Evolutionary conservation across 1,139 yeast genomes (phyloP).

Genomic region (Yamadazyma kanchanaburiensis): DNA sequence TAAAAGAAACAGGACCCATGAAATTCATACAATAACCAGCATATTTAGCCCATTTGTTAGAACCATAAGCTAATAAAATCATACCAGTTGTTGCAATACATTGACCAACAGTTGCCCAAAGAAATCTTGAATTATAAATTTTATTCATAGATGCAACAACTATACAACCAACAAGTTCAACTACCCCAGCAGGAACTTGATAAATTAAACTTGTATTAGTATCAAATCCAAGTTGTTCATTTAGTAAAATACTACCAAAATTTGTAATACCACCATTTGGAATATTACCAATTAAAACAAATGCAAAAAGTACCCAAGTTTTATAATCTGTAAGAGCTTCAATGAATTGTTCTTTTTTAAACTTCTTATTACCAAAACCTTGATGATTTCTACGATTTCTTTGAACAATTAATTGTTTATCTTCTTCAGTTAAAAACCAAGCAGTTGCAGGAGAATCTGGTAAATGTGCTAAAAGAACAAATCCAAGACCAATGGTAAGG

Average conservation of each 20-base stretch:
- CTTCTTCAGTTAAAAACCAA: slow-evolving; percentile 42
- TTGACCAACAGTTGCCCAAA: slow-evolving; percentile 40
- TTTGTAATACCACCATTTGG: slow-evolving; percentile 39
- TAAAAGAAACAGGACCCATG: slow-evolving; percentile 37
- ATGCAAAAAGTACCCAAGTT: slow-evolving; percentile 27
- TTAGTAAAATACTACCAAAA: slow-evolving; percentile 43
- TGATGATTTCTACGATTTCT: slow-evolving; percentile 40
- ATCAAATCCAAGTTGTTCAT: slow-evolving; percentile 40
- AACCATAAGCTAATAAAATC: slow-evolving; percentile 48
- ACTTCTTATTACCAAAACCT: slow-evolving; percentile 54
- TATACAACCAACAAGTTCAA: slow-evolving; percentile 40
- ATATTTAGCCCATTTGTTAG: slow-evolving; percentile 28
- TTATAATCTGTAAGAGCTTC: slow-evolving; percentile 1
- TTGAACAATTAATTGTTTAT: slow-evolving; percentile 37
- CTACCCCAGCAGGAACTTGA: slow-evolving; percentile 35
- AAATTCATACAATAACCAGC: slow-evolving; percentile 35
- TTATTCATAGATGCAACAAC: slow-evolving; percentile 15
- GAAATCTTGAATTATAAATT: slow-evolving; percentile 31
- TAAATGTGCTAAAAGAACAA: slow-evolving; percentile 19
- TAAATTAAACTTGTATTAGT: slow-evolving; percentile 23
- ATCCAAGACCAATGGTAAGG: slow-evolving; percentile 24
- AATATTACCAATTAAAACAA: slow-evolving; percentile 22
- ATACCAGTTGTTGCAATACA: slow-evolving; percentile 32
- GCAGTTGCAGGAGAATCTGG: slow-evolving; percentile 31
- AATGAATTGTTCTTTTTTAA: slow-evolving; percentile 47